Evolutionary conservation across 148 eudicot genomes (phyloP).

Genomic region (Chenopodium album): DNA sequence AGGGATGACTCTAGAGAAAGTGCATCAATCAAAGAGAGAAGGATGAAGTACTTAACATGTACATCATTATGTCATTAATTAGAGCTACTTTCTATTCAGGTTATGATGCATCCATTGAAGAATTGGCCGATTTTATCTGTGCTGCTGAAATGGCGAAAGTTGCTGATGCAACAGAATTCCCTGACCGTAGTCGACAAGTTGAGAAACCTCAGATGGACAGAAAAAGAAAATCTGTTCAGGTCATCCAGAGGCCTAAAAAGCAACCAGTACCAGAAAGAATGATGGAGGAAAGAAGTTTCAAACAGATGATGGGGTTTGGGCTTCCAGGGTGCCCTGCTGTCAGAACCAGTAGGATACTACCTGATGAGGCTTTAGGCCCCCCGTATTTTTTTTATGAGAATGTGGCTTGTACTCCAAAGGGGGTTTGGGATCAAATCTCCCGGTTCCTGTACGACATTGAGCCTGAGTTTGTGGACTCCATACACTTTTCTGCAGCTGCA

Average conservation of each 20-base stretch:
- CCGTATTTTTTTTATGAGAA: slow-evolving; percentile 33
- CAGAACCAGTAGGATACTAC: not conserved
- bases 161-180: not conserved
- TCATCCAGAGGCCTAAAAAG: not conserved
- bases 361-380: slow-evolving; percentile 2
- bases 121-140: slow-evolving; percentile 24
- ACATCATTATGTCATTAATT: not conserved
- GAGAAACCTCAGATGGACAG: not conserved
- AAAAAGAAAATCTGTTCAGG: slow-evolving; percentile 7
- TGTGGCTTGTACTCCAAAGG: slow-evolving; percentile 28
- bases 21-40: too few relatives aligned
- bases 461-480: slow-evolving; percentile 33
- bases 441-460: slow-evolving; percentile 20
- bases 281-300: not conserved
- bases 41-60: too few relatives aligned
- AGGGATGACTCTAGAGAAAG: too few relatives aligned
- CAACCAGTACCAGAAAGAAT: not conserved
- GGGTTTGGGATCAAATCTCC: slow-evolving; percentile 21
- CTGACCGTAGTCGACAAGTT: not conserved
- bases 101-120: slow-evolving; percentile 21
- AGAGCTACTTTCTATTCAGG: slow-evolving; percentile 20
- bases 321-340: slow-evolving; percentile 1
- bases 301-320: slow-evolving; percentile 33
- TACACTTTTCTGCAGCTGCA: slow-evolving; percentile 32
- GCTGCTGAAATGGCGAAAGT: slow-evolving; percentile 18